Evolutionary conservation across 495 filamentous ascomycete genomes (phyloP).

Genomic region (Daldinia concentrica): DNA sequence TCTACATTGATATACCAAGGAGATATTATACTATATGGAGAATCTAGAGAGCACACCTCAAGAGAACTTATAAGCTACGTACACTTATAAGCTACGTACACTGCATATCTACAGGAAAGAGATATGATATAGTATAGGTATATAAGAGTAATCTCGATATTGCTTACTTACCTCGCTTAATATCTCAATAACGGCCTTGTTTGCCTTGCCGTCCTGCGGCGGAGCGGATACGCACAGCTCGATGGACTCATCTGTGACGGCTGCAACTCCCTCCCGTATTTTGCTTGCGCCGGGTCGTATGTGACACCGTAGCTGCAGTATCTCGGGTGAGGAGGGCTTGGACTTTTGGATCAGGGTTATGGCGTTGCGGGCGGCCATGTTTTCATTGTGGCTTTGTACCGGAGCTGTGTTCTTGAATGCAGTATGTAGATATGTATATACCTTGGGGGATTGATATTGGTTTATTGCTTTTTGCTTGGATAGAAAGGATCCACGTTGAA

Average conservation of each 20-base stretch:
- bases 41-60: not conserved
- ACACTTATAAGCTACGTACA: too few species aligned
- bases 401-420: not conserved
- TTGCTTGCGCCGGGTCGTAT: conserved; percentile 72
- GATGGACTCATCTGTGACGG: conserved; percentile 62
- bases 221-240: conserved; percentile 70
- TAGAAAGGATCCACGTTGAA: not conserved
- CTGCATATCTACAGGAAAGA: conserved; percentile 22
- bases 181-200: conserved; percentile 69
- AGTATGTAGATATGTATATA: too few species aligned
- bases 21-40: not conserved
- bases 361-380: conserved; percentile 44
- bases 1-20: not conserved
- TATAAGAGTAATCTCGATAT: not conserved
- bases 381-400: conserved; percentile 2
- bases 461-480: not conserved
- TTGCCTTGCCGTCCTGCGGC: conserved; percentile 72
- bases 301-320: conserved; percentile 63
- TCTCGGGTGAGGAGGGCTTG: conserved; percentile 42
- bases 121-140: not conserved
- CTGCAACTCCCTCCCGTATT: conserved; percentile 65
- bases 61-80: not conserved
- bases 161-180: conserved; percentile 68
- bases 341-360: conserved; percentile 49
- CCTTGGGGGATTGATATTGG: too few species aligned